Conservation (phyloP, 169 alveolate genomes). For the Plasmodium vivax region DNA sequence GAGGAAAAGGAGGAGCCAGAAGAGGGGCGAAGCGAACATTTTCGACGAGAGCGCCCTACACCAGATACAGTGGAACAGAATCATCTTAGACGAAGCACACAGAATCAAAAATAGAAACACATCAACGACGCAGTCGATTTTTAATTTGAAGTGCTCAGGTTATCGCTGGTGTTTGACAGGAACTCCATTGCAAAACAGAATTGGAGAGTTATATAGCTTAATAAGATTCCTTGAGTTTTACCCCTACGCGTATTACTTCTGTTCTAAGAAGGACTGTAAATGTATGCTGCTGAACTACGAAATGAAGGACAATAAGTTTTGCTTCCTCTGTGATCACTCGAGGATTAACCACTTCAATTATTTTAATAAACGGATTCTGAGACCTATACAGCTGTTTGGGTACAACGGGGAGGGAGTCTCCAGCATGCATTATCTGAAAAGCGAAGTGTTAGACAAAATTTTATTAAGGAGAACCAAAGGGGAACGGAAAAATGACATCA, state of each 20-base stretch:
- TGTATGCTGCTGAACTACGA: constrained; percentile 85
- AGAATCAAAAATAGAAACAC: constrained; percentile 94
- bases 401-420: constrained; percentile 86
- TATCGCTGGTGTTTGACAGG: constrained; percentile 97
- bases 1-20: neutral
- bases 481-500: constrained; percentile 88
- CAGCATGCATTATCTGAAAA: constrained; percentile 79
- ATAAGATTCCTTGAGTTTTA: constrained; percentile 93
- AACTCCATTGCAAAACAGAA: constrained; percentile 97
- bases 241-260: constrained; percentile 93
- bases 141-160: constrained; percentile 79
- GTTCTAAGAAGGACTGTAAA: constrained; percentile 88
- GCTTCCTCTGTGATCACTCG: constrained; percentile 88
- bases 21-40: constrained; percentile 52
- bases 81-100: constrained; percentile 97
- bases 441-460: constrained; percentile 78
- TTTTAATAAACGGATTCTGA: constrained; percentile 87
- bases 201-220: constrained; percentile 95
- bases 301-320: constrained; percentile 83
- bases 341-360: constrained; percentile 87
- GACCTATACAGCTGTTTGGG: constrained; percentile 88
- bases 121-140: constrained; percentile 88
- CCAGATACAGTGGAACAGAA: constrained; percentile 86
- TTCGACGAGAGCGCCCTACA: constrained; percentile 80
- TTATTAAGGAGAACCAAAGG: constrained; percentile 89